phyloP scores from a whole-genome alignment of 306 rosid genomes.

The Ammopiptanthus mongolicus region DNA sequence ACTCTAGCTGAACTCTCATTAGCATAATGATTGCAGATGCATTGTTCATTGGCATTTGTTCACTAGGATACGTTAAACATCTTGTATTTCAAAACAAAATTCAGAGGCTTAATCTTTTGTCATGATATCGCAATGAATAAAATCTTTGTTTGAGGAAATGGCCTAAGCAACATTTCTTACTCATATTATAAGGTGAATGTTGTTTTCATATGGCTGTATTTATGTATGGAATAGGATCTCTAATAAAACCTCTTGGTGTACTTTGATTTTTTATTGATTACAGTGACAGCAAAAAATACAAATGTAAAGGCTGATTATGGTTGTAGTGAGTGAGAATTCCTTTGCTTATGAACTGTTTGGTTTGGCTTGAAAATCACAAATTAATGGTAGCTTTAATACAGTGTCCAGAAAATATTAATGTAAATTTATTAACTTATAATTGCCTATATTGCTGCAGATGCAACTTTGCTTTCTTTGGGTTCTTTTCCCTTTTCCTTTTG shows the following conservation, averaged over 20 bases:
- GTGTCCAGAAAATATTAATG: conserved; percentile 2
- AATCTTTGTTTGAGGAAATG: background rate
- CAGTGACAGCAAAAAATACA: background rate
- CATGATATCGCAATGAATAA: background rate
- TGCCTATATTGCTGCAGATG: background rate
- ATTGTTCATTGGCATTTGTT: background rate
- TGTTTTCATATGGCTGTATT: background rate
- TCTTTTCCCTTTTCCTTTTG: background rate
- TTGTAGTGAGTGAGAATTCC: background rate
- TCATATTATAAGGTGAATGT: background rate
- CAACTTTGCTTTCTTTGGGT: background rate
- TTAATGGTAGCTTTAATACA: background rate
- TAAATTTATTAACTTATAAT: background rate
- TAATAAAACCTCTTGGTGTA: background rate
- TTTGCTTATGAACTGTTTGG: background rate
- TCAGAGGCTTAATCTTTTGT: background rate
- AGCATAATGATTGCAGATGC: background rate
- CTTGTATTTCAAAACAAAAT: background rate
- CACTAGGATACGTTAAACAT: background rate
- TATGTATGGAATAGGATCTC: background rate
- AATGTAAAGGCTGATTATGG: background rate
- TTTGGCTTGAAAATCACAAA: background rate
- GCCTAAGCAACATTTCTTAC: background rate
- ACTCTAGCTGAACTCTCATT: background rate
- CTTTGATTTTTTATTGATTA: background rate